Evolutionary conservation across 768 basidiomycete genomes (phyloP).

Genomic region (Mycena alexandri): DNA sequence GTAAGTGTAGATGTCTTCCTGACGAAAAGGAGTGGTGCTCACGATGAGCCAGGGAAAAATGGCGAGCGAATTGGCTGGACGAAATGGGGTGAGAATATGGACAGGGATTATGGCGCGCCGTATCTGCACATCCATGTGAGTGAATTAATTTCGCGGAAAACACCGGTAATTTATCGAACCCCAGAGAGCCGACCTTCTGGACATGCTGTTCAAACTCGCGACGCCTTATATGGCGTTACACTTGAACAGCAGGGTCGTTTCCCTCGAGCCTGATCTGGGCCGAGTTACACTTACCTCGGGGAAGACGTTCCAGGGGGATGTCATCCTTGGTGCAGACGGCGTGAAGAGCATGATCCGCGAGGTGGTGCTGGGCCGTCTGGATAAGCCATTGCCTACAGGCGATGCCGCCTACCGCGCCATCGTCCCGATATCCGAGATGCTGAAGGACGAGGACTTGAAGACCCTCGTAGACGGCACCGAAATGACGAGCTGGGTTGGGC

Average conservation of each 20-base stretch:
- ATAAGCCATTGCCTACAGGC: conserved; percentile 62
- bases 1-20: conserved; percentile 39
- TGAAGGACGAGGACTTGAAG: conserved; percentile 65
- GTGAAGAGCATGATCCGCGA: conserved; percentile 64
- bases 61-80: conserved; percentile 49
- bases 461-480: conserved; percentile 64
- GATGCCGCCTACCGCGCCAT: conserved; percentile 74
- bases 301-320: conserved; percentile 54
- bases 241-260: conserved; percentile 51
- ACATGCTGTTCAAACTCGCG: conserved; percentile 52
- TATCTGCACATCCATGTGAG: conserved; percentile 52
- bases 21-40: not conserved
- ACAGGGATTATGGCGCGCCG: conserved; percentile 47
- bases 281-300: conserved; percentile 59
- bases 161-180: conserved; percentile 12
- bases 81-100: conserved; percentile 43
- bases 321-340: conserved; percentile 65
- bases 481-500: conserved; percentile 73
- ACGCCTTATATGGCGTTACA: conserved; percentile 52
- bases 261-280: conserved; percentile 37
- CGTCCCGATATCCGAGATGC: conserved; percentile 59
- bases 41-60: conserved; percentile 40
- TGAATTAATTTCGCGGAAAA: not conserved
- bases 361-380: conserved; percentile 62
- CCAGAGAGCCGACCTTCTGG: conserved; percentile 64